Percentiles rank a stretch among this genome's conserved stretches.
These are phyloP conservation scores for Spiraea crenata DNA, from an alignment of 331 rosid genomes.

Conservation along the genomic window DNA sequence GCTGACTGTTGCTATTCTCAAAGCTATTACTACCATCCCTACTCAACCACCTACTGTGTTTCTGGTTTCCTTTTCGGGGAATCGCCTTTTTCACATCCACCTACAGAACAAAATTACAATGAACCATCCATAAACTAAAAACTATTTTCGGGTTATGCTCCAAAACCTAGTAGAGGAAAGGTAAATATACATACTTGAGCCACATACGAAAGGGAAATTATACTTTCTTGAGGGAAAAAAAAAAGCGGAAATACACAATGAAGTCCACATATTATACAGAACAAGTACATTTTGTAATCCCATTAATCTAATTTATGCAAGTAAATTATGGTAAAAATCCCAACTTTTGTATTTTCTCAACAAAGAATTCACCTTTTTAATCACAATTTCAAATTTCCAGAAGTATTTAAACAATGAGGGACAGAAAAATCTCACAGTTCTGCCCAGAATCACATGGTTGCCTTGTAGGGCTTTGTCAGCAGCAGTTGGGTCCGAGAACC, in stretches of 20 bases:
- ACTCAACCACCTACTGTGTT: slow-evolving; percentile 39
- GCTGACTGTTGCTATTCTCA: slow-evolving; percentile 33
- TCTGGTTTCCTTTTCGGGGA: slow-evolving; percentile 51
- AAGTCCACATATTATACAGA: too few relatives aligned
- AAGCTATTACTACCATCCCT: slow-evolving; percentile 31
- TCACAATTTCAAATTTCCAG: neutral
- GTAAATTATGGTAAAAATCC: neutral
- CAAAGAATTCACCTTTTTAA: neutral
- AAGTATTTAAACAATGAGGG: neutral
- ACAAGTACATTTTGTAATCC: neutral
- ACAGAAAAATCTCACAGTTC: slow-evolving; percentile 36
- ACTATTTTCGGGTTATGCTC: neutral
- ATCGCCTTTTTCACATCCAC: slow-evolving; percentile 63
- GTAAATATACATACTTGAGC: neutral
- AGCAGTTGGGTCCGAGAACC: slow-evolving; percentile 52
- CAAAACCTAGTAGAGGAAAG: neutral
- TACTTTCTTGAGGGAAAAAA: too few relatives aligned
- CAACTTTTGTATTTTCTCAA: neutral
- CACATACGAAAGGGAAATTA: too few relatives aligned
- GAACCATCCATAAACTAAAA: slow-evolving; percentile 3
- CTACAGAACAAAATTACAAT: slow-evolving; percentile 32
- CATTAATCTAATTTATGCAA: neutral
- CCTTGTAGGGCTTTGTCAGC: slow-evolving; percentile 60
- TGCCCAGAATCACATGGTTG: slow-evolving; percentile 51
- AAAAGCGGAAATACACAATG: too few relatives aligned